Conservation (phyloP, 345 rosid genomes). For the Melaleuca quinquenervia region DNA sequence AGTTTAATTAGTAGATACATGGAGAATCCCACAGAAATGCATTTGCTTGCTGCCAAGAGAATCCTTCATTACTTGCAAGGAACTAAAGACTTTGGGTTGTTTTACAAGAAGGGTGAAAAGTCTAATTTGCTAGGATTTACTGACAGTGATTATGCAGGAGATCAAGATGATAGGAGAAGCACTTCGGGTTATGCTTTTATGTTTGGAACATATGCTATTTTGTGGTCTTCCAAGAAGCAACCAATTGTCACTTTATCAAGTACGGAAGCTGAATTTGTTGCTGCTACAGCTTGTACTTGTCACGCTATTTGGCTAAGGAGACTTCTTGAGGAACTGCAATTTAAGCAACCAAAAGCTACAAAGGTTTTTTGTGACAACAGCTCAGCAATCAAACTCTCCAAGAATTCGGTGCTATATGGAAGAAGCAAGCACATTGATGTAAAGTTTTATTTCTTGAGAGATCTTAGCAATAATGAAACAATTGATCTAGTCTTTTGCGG, state of each 20-base stretch:
- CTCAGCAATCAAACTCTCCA: background rate
- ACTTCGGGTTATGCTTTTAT: background rate
- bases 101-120: background rate
- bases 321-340: background rate
- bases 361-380: background rate
- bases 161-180: background rate
- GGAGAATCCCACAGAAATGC: background rate
- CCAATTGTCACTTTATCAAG: background rate
- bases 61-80: background rate
- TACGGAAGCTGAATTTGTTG: background rate
- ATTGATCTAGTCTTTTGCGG: background rate
- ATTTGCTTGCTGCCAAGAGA: background rate
- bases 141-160: background rate
- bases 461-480: background rate
- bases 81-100: background rate
- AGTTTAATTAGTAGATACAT: background rate
- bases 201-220: background rate
- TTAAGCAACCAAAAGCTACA: background rate
- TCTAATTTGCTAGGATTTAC: background rate
- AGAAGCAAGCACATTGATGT: background rate
- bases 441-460: background rate
- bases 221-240: slow-evolving; percentile 3
- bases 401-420: background rate
- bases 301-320: slow-evolving; percentile 6
- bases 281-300: background rate